phyloP scores from a whole-genome alignment of 2,329 filamentous ascomycete genomes.

The Pseudogymnoascus sp. region DNA sequence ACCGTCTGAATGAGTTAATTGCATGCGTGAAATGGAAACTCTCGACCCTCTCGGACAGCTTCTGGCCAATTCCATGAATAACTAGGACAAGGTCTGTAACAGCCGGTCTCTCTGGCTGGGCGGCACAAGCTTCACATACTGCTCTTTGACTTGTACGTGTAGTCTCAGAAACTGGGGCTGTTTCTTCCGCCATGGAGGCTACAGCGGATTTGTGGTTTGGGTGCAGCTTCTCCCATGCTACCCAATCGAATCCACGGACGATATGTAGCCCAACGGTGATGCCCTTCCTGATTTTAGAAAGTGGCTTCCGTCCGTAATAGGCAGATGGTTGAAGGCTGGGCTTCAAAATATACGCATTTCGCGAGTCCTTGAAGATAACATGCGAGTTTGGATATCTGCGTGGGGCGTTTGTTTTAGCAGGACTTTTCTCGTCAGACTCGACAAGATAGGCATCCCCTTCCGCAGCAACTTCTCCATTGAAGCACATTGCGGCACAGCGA shows the following conservation, averaged over 20 bases:
- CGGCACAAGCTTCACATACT: conserved; percentile 51
- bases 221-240: conserved; percentile 67
- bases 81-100: conserved; percentile 86
- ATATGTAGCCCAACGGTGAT: conserved; percentile 76
- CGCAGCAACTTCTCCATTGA: conserved; percentile 50
- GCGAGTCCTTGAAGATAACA: conserved; percentile 76
- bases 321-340: conserved; percentile 77
- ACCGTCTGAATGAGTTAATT: conserved; percentile 80
- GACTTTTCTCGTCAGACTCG: conserved; percentile 13
- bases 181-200: conserved; percentile 27
- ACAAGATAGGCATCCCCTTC: conserved; percentile 39
- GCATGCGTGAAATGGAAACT: conserved; percentile 97
- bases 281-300: conserved; percentile 73
- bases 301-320: conserved; percentile 73
- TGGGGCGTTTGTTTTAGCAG: conserved; percentile 11
- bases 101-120: conserved; percentile 55
- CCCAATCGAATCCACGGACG: conserved; percentile 79
- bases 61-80: conserved; percentile 93
- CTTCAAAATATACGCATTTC: conserved; percentile 75
- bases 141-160: conserved; percentile 15
- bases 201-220: conserved; percentile 25
- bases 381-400: conserved; percentile 66
- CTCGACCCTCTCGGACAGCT: conserved; percentile 87
- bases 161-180: conserved; percentile 17
- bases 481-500: conserved; percentile 53